phyloP scores from a whole-genome alignment of 345 rosid species.

The Eucalyptus cloeziana region DNA sequence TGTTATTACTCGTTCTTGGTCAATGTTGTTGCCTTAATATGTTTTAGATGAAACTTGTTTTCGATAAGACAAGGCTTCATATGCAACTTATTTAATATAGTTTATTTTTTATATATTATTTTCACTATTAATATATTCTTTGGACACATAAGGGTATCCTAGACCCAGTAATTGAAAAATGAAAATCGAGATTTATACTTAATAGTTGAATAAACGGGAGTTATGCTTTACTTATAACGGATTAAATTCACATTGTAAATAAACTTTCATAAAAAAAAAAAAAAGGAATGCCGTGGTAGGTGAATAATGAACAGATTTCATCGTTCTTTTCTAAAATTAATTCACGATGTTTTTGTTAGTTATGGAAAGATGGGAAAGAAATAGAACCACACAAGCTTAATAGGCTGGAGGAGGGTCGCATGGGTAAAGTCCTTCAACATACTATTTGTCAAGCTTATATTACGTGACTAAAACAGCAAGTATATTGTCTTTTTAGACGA shows the following conservation, averaged over 20 bases:
- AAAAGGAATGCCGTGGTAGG: background rate
- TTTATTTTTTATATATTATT: background rate
- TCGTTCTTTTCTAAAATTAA: background rate
- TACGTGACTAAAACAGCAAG: background rate
- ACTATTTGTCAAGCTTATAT: background rate
- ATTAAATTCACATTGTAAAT: background rate
- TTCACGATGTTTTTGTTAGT: background rate
- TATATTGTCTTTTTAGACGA: background rate
- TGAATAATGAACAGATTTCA: background rate
- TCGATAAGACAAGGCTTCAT: background rate
- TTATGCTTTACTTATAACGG: background rate
- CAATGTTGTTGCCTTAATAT: background rate
- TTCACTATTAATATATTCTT: background rate
- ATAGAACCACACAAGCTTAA: background rate
- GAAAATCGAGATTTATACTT: background rate
- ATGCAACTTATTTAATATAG: background rate
- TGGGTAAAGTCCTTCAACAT: background rate
- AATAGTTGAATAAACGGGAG: background rate
- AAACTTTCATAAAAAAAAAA: background rate
- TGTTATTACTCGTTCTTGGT: background rate
- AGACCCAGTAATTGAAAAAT: background rate
- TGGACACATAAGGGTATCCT: background rate
- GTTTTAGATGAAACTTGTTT: background rate
- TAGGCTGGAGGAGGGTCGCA: background rate
- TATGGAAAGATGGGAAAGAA: background rate